Evolutionary conservation across 495 filamentous ascomycete species (phyloP).

Genomic region (Daldinia concentrica): DNA sequence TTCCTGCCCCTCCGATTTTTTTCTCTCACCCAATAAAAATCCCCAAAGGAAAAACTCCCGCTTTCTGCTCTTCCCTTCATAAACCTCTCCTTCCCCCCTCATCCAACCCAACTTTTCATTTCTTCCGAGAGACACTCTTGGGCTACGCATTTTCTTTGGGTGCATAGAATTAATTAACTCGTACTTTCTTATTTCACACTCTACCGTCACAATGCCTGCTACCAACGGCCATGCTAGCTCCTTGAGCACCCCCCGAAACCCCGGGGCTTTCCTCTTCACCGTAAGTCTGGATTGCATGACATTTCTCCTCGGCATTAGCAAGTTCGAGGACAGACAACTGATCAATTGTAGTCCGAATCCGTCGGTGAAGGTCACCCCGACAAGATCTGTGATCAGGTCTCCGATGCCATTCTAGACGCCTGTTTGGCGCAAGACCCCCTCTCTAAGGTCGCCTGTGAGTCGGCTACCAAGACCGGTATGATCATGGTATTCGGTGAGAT

Average conservation of each 20-base stretch:
- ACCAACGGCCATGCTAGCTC: slow-evolving; percentile 59
- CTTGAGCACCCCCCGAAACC: slow-evolving; percentile 59
- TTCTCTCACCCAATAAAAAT: slow-evolving; percentile 30
- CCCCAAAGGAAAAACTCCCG: slow-evolving; percentile 37
- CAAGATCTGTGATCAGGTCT: slow-evolving; percentile 99
- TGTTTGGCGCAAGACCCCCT: slow-evolving; percentile 92
- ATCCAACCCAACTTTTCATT: slow-evolving; percentile 41
- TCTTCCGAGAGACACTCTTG: slow-evolving; percentile 33
- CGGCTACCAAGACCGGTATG: slow-evolving; percentile 99
- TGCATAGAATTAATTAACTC: slow-evolving; percentile 22
- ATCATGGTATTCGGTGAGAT: slow-evolving; percentile 99
- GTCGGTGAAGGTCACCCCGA: slow-evolving; percentile 98
- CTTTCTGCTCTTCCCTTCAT: slow-evolving; percentile 43
- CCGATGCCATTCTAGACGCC: slow-evolving; percentile 98
- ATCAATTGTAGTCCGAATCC: slow-evolving; percentile 76
- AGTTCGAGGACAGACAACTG: neutral
- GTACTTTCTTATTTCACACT: slow-evolving; percentile 13
- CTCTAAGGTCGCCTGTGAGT: slow-evolving; percentile 99
- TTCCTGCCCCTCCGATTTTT: slow-evolving; percentile 38
- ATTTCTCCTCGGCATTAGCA: neutral
- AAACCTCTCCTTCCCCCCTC: slow-evolving; percentile 35
- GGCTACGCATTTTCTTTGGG: slow-evolving; percentile 28
- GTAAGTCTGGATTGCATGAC: slow-evolving; percentile 51
- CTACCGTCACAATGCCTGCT: slow-evolving; percentile 66
- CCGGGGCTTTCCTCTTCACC: slow-evolving; percentile 95